Evolutionary conservation across 225 moss, liverwort and hornwort genomes (phyloP).

Genomic region (Neckera pumila): DNA sequence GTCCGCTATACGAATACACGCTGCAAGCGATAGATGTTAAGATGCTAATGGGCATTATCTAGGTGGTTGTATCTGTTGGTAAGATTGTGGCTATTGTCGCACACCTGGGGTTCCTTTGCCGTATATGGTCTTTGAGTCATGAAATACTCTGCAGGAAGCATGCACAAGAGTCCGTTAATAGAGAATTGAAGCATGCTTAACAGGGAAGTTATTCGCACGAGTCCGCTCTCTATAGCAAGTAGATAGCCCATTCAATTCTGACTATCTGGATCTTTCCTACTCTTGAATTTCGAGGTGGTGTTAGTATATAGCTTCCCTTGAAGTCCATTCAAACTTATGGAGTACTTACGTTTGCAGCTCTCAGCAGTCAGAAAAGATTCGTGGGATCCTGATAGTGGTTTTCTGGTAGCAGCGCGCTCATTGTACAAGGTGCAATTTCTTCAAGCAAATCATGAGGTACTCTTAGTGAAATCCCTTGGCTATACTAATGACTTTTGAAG

Average conservation of each 20-base stretch:
- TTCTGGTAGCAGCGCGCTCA: slow-evolving; percentile 66
- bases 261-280: neutral
- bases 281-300: neutral
- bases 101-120: neutral
- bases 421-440: slow-evolving; percentile 50
- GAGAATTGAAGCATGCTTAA: neutral
- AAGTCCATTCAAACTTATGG: neutral
- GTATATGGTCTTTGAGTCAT: neutral
- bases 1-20: neutral
- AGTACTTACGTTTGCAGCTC: slow-evolving; percentile 36
- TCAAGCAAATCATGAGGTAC: slow-evolving; percentile 53
- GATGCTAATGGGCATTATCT: neutral
- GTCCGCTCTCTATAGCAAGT: neutral
- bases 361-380: slow-evolving; percentile 53
- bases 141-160: neutral
- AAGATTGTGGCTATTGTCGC: neutral
- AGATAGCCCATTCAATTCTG: neutral
- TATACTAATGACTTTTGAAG: neutral
- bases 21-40: neutral
- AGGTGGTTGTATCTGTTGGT: neutral
- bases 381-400: slow-evolving; percentile 33
- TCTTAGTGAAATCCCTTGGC: neutral
- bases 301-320: neutral
- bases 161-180: neutral
- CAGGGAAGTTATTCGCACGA: neutral